A percentile compares a stretch with the other conserved stretches of the same genome.
phyloP scores from a whole-genome alignment of 2,329 filamentous ascomycete species.

The Monosporascus ibericus region DNA sequence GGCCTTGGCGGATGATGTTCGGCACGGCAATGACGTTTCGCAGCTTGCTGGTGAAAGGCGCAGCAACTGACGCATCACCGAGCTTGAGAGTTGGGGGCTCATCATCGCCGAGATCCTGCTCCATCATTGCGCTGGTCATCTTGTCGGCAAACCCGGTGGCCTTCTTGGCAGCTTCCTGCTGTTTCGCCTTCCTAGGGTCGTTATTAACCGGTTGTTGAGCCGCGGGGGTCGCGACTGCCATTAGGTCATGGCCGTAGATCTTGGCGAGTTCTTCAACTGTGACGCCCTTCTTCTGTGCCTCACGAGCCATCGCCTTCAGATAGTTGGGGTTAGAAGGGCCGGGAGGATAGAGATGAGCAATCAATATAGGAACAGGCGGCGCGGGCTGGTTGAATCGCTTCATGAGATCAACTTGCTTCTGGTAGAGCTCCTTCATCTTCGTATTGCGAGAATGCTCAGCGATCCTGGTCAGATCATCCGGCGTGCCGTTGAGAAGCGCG shows the following conservation, averaged over 20 bases:
- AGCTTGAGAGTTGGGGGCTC: slow-evolving; percentile 96
- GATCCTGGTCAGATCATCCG: slow-evolving; percentile 85
- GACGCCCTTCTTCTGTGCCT: slow-evolving; percentile 73
- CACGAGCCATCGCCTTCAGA: slow-evolving; percentile 81
- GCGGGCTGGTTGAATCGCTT: slow-evolving; percentile 87
- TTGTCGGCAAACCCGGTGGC: slow-evolving; percentile 79
- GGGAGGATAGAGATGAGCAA: slow-evolving; percentile 90
- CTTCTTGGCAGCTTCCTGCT: slow-evolving; percentile 62
- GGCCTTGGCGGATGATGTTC: slow-evolving; percentile 96
- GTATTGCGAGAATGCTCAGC: slow-evolving; percentile 89
- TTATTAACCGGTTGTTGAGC: slow-evolving; percentile 53
- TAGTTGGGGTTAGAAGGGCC: slow-evolving; percentile 91
- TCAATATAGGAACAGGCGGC: slow-evolving; percentile 86
- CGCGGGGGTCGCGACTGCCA: slow-evolving; percentile 61
- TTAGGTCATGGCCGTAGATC: slow-evolving; percentile 47
- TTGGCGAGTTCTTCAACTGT: slow-evolving; percentile 52
- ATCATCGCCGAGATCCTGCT: slow-evolving; percentile 77
- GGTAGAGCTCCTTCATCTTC: slow-evolving; percentile 98
- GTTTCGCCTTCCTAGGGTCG: slow-evolving; percentile 50
- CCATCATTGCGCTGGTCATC: slow-evolving; percentile 82
- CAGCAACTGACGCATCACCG: slow-evolving; percentile 92
- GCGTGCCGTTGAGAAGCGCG: slow-evolving; percentile 89
- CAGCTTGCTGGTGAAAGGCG: slow-evolving; percentile 95
- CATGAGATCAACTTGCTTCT: slow-evolving; percentile 92
- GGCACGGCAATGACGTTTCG: slow-evolving; percentile 95